Base-by-base conservation (phyloP, 148 eudicot species). In the Rhododendron mucronatum region DNA sequence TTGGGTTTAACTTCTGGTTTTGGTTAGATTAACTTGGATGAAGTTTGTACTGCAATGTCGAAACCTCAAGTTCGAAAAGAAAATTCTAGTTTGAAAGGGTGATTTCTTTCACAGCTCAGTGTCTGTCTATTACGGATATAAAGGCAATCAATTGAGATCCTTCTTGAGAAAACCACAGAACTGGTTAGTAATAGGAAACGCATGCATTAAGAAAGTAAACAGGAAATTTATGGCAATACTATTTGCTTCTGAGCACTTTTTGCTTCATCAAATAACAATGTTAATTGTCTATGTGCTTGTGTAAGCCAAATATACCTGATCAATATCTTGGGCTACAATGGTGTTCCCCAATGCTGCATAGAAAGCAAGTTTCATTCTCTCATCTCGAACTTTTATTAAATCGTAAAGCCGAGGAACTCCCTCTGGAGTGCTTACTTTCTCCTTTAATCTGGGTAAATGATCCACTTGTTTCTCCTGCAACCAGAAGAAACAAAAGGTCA, bases 391-490 rank as follows among this genome's bases (percentile, higher is more conserved):
- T 85, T 91, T 91, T 30, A 97, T 88, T 88, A 97, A 89, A 87
- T 97, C 99, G 88, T 93, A 97, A 47, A 97, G 96, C 69, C 99
- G 96, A 63, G 94, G 96, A 88, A 94, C 98, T 75, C 96, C 94
- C 87, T 93, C 98, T 76, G 98, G 98, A 21, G 99, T 89, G 83
- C 85, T 88, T 57, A 94, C 92, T 90, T 90, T 93, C 90, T 92
- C 94, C 90, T 89, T 94, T 84, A 97, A 53, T 86, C 92, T 93
- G 82, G 91, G 88, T 33, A 86, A 53, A 86, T 94, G 94, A 82
- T 93, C 78, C 86, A 89, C 87, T 91, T 97, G 99, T 87, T 95
- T 97, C 90, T 95, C 99, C 99, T 97, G 92, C 94, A 90, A 87
- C 55, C 33, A 10, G 21, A 85, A 86, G 39, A 37, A 83, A 65